phyloP scores from a whole-genome alignment of 2,329 filamentous ascomycete species.

The Claviceps spartinae region DNA sequence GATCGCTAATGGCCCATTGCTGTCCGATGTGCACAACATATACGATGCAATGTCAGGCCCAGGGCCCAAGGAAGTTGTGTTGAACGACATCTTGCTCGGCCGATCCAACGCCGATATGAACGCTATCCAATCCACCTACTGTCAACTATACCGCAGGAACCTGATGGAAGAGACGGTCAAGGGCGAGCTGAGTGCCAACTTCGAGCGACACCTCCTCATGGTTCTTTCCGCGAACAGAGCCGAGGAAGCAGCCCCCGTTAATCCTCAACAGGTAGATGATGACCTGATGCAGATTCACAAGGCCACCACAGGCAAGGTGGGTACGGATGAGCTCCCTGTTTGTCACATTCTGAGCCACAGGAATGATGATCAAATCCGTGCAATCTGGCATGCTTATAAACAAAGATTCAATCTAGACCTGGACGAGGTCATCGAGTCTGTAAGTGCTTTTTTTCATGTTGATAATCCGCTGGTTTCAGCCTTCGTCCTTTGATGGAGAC shows the following conservation, averaged over 20 bases:
- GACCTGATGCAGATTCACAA: constrained; percentile 67
- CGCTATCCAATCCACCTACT: constrained; percentile 73
- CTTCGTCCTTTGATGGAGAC: not conserved
- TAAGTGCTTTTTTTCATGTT: constrained; percentile 19
- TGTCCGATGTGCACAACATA: constrained; percentile 59
- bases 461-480: not conserved
- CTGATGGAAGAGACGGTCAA: constrained; percentile 57
- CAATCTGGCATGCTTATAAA: constrained; percentile 64
- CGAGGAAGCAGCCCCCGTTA: constrained; percentile 64
- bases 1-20: constrained; percentile 64
- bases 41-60: constrained; percentile 60
- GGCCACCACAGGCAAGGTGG: constrained; percentile 59
- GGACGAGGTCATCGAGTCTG: constrained; percentile 58
- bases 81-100: constrained; percentile 76
- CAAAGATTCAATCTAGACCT: constrained; percentile 57
- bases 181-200: constrained; percentile 73
- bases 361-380: constrained; percentile 72
- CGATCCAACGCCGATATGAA: constrained; percentile 77
- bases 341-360: constrained; percentile 64
- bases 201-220: constrained; percentile 72
- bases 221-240: constrained; percentile 60
- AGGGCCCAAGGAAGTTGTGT: constrained; percentile 73
- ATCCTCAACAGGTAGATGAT: constrained; percentile 57
- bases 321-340: constrained; percentile 62
- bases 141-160: constrained; percentile 47